A percentile compares a stretch with the other conserved stretches of the same genome.
These are phyloP conservation scores for Metschnikowia picachoensis DNA, from an alignment of 805 yeast genomes.

Conservation along the genomic window DNA sequence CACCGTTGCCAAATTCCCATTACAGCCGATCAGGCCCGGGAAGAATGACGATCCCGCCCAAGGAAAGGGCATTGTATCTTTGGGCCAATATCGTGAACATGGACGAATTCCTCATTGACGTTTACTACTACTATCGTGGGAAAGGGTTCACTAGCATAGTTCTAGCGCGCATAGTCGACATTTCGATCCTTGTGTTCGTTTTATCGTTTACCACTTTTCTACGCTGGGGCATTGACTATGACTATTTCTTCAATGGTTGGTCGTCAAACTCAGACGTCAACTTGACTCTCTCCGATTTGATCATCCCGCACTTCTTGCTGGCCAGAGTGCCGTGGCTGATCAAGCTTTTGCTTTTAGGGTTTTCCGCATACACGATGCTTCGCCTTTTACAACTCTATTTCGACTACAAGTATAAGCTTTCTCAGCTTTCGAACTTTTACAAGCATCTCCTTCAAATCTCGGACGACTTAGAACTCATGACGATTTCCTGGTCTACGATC, in stretches of 20 bases:
- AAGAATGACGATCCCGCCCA: conserved; percentile 34
- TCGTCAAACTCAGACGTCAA: conserved; percentile 18
- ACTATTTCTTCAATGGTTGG: conserved; percentile 26
- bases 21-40: conserved; percentile 5
- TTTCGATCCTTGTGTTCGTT: conserved; percentile 74
- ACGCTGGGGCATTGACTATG: conserved; percentile 74
- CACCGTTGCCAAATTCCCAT: neutral
- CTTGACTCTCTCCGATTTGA: conserved; percentile 31
- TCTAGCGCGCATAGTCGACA: conserved; percentile 58
- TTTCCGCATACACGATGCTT: conserved; percentile 49
- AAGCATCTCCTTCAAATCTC: conserved; percentile 63
- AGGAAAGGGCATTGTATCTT: conserved; percentile 82
- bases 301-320: conserved; percentile 43
- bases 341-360: conserved; percentile 60
- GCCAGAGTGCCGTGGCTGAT: conserved; percentile 40
- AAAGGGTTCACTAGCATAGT: conserved; percentile 83
- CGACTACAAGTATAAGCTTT: conserved; percentile 58
- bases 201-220: conserved; percentile 75
- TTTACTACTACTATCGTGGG: conserved; percentile 79
- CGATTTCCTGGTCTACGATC: conserved; percentile 88
- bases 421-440: conserved; percentile 76
- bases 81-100: conserved; percentile 96
- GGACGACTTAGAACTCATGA: conserved; percentile 77
- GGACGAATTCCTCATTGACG: conserved; percentile 79
- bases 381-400: conserved; percentile 52